Conservation (phyloP, 2,329 filamentous ascomycete genomes). For the Apiospora aurea region DNA sequence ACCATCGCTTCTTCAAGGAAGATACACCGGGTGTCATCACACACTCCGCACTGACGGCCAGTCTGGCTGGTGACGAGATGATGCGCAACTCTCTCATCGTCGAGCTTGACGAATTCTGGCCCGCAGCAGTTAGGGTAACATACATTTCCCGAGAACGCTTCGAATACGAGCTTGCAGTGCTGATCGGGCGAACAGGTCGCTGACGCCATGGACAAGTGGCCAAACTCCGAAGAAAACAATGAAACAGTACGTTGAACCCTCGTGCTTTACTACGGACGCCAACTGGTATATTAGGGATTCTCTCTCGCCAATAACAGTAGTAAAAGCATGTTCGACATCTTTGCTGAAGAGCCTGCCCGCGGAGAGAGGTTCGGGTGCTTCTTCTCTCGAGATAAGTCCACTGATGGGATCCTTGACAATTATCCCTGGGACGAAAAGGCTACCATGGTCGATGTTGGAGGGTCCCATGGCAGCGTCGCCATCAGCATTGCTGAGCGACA, state of each 20-base stretch:
- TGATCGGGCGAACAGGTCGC: background rate
- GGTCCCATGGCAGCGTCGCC: conserved; percentile 28
- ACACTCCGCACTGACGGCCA: background rate
- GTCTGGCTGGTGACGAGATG: background rate
- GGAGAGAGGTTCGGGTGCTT: background rate
- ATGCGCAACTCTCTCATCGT: background rate
- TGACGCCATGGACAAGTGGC: conserved; percentile 10
- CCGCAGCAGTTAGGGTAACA: background rate
- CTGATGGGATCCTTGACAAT: background rate
- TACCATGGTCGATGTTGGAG: conserved; percentile 55
- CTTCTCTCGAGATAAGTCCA: background rate
- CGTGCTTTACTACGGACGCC: too few relatives aligned
- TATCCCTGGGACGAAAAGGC: conserved; percentile 41
- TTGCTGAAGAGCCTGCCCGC: background rate
- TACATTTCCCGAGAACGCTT: too few relatives aligned
- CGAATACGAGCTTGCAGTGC: background rate
- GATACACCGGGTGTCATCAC: background rate
- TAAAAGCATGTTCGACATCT: conserved; percentile 15
- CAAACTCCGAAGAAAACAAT: background rate
- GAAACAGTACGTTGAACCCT: too few relatives aligned
- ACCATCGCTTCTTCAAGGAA: conserved; percentile 11
- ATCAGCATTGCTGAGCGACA: conserved; percentile 27
- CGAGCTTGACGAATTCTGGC: background rate
- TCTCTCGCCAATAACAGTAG: background rate
- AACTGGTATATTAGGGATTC: background rate